These are phyloP conservation scores for Eucalyptus erythrocorys DNA, from an alignment of 345 rosid species.

Conservation along the genomic window DNA sequence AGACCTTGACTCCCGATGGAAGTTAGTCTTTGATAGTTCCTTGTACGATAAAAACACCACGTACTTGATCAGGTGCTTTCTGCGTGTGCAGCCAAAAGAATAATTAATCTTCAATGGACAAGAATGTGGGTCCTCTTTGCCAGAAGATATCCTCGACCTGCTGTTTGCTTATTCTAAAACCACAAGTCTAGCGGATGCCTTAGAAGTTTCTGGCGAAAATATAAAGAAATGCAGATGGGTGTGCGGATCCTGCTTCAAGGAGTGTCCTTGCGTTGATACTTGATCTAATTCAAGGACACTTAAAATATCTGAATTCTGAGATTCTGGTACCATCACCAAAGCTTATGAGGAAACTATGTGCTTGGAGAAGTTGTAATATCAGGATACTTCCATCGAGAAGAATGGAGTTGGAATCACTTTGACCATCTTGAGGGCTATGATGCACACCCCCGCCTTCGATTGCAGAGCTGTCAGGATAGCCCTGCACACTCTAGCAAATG, in stretches of 20 bases:
- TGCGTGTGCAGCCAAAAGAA: too few relatives aligned
- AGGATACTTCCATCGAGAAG: slow-evolving; percentile 27
- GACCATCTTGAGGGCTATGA: slow-evolving; percentile 4
- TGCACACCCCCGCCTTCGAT: slow-evolving; percentile 10
- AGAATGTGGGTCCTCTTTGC: too few relatives aligned
- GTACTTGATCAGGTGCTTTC: too few relatives aligned
- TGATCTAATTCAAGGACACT: slow-evolving; percentile 19
- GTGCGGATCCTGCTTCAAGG: slow-evolving; percentile 45
- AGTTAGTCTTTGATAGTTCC: too few relatives aligned
- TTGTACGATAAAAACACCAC: too few relatives aligned
- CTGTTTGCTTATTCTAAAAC: too few relatives aligned
- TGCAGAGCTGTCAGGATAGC: slow-evolving; percentile 24
- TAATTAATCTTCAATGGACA: too few relatives aligned
- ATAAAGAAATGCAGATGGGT: slow-evolving; percentile 32
- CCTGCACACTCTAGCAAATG: slow-evolving; percentile 62
- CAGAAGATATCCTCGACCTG: too few relatives aligned
- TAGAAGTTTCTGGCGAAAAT: slow-evolving; percentile 32
- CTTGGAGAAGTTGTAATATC: slow-evolving; percentile 47
- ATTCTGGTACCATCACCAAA: slow-evolving; percentile 27
- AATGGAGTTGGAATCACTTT: slow-evolving; percentile 29
- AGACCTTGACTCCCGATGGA: too few relatives aligned
- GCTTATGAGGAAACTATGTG: slow-evolving; percentile 66
- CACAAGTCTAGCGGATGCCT: slow-evolving; percentile 1
- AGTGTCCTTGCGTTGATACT: slow-evolving; percentile 38
- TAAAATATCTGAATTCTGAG: slow-evolving; percentile 7